Evolutionary conservation across 306 rosid genomes (phyloP), one percentile per base, ranked within the genome.

Genomic region (Abrus pulchellus): DNA sequence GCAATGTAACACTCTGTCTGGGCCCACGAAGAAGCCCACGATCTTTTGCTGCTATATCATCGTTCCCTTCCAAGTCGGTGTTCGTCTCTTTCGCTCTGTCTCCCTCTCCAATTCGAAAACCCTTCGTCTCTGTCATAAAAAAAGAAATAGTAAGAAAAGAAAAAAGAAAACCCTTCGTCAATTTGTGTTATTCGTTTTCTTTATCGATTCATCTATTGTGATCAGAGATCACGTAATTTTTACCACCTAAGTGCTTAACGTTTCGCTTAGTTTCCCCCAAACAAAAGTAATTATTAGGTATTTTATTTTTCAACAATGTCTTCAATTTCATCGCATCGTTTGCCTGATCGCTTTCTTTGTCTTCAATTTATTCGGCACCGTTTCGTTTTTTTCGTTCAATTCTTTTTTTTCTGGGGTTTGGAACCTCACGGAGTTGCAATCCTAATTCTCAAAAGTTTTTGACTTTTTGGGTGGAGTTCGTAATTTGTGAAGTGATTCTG

Each of bases 401-500:
- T 57, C 32, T 7, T 4, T 14, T 0, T 6, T 2, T 9, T 38
- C 13, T 44, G 1, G 49, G 40, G 47, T 9, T 10, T 72, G 30
- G 60, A 34, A 40, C 63, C 7, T 11, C 61, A 11, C 11, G 27
- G 5, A 62, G 3, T n/a, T n/a, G n/a, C n/a, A n/a, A n/a, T n/a
- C n/a, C n/a, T n/a, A n/a, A n/a, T n/a, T n/a, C n/a, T n/a, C n/a
- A n/a, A n/a, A n/a, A n/a, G 33, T 62, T 62, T 1, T 11, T 10
- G 4, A 3, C 50, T 77, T 75, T 49, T 44, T 3, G 7, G 14
- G 61, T 53, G 40, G 12, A 36, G 45, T 45, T 47, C 50, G 33
- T 68, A 38, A 74, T 20, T 14, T 45, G 32, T 82, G 60, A 33
- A 70, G 48, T 63, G 48, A 36, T 71, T 47, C 9, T 63, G 79